These are phyloP conservation scores for Hibiscus syriacus DNA, from an alignment of 345 rosid genomes.

Conservation along the genomic window DNA sequence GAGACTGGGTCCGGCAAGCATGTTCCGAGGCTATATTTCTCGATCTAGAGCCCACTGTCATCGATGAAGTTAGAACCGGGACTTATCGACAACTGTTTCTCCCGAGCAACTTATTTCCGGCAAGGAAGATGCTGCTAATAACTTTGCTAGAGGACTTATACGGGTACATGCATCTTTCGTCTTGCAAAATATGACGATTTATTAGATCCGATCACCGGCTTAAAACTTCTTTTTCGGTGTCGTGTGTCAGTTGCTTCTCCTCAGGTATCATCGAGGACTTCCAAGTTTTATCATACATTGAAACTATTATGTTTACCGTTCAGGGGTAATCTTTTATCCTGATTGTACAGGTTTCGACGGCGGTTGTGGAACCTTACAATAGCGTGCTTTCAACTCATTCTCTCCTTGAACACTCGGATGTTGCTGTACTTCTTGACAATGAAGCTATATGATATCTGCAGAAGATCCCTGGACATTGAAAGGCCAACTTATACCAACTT, in stretches of 20 bases:
- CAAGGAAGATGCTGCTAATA: slow-evolving; percentile 90
- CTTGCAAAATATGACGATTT: not conserved
- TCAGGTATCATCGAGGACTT: slow-evolving; percentile 36
- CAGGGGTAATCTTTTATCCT: not conserved
- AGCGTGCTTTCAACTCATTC: slow-evolving; percentile 80
- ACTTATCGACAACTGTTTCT: slow-evolving; percentile 71
- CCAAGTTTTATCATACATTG: not conserved
- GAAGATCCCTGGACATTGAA: too few relatives aligned
- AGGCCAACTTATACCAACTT: too few relatives aligned
- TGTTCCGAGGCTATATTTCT: slow-evolving; percentile 82
- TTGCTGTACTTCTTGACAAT: slow-evolving; percentile 65
- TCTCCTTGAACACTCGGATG: slow-evolving; percentile 84
- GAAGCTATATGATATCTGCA: slow-evolving; percentile 51
- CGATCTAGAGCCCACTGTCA: slow-evolving; percentile 81
- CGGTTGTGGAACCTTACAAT: slow-evolving; percentile 81
- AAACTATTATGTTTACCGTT: not conserved
- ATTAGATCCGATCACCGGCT: not conserved
- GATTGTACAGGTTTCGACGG: slow-evolving; percentile 66
- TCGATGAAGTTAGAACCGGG: slow-evolving; percentile 77
- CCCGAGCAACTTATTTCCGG: slow-evolving; percentile 93
- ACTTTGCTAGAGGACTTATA: slow-evolving; percentile 91
- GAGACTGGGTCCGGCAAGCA: slow-evolving; percentile 87
- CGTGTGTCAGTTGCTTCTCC: slow-evolving; percentile 71
- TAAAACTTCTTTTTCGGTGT: not conserved
- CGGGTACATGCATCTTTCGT: slow-evolving; percentile 27